phyloP scores from a whole-genome alignment of 345 rosid species.

The Camelina hispida region DNA sequence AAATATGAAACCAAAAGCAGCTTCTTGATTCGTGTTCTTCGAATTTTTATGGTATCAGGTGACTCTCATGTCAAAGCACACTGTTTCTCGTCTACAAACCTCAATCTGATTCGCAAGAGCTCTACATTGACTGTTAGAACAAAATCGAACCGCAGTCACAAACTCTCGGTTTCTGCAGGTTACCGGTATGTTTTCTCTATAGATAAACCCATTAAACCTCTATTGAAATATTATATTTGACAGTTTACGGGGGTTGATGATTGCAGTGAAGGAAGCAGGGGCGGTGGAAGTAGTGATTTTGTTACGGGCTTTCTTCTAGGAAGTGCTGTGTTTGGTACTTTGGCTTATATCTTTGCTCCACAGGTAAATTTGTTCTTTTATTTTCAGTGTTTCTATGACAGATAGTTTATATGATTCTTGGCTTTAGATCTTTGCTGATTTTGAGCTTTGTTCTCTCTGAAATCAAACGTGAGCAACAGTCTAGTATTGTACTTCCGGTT shows the following conservation, averaged over 20 bases:
- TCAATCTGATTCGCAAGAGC: conserved; percentile 45
- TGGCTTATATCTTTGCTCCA: conserved; percentile 77
- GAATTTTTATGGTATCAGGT: conserved; percentile 40
- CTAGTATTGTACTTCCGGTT: background rate
- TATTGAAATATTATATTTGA: background rate
- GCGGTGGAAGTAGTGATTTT: conserved; percentile 68
- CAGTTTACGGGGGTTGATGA: background rate
- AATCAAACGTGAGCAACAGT: background rate
- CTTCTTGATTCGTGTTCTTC: background rate
- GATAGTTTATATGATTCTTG: background rate
- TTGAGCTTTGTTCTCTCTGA: background rate
- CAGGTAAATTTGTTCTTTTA: conserved; percentile 52
- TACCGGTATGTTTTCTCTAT: conserved; percentile 51
- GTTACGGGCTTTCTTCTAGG: conserved; percentile 72
- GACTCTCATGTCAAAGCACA: conserved; percentile 46
- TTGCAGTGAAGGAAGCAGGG: conserved; percentile 48
- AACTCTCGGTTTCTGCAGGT: conserved; percentile 53
- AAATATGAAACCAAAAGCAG: background rate
- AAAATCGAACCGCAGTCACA: conserved; percentile 43
- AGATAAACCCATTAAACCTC: background rate
- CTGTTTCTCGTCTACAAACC: conserved; percentile 48
- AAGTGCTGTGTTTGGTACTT: conserved; percentile 78
- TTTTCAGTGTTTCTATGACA: conserved; percentile 58
- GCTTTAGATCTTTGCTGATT: background rate
- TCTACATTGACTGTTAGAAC: conserved; percentile 44